These are phyloP conservation scores for Torrubiella hemipterigena DNA, from an alignment of 2,329 filamentous ascomycete genomes.

Conservation along the genomic window DNA sequence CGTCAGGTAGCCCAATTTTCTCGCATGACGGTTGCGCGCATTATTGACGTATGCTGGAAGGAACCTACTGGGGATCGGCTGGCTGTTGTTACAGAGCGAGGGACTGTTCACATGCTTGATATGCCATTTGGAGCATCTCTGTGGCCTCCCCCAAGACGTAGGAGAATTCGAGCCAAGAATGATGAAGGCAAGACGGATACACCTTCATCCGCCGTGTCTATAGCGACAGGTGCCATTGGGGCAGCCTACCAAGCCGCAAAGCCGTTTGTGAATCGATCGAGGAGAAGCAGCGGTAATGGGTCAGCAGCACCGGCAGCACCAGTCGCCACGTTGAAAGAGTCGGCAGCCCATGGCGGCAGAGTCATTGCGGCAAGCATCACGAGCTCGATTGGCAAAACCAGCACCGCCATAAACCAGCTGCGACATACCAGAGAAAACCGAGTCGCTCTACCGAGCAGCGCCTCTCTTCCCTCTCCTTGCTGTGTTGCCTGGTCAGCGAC, in stretches of 20 bases:
- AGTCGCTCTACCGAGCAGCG: conserved; percentile 50
- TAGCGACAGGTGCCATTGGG: conserved; percentile 58
- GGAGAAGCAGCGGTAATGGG: conserved; percentile 34
- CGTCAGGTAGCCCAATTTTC: conserved; percentile 82
- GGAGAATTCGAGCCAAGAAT: conserved; percentile 29
- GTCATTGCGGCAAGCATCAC: conserved; percentile 63
- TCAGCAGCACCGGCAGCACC: conserved; percentile 20
- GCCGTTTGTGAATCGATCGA: conserved; percentile 42
- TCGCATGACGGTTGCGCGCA: conserved; percentile 80
- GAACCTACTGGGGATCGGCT: conserved; percentile 69
- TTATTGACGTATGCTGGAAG: conserved; percentile 85
- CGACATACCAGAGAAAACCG: conserved; percentile 67
- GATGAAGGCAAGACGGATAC: conserved; percentile 35
- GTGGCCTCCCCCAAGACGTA: conserved; percentile 66
- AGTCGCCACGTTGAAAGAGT: conserved; percentile 38
- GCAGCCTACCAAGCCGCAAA: conserved; percentile 59
- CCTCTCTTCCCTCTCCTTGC: conserved; percentile 38
- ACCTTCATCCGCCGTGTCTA: conserved; percentile 46
- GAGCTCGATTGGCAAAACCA: conserved; percentile 63
- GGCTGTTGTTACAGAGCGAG: conserved; percentile 83
- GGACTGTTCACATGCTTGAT: conserved; percentile 89
- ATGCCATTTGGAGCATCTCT: conserved; percentile 72
- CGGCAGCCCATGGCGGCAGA: conserved; percentile 58
- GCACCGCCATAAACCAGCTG: conserved; percentile 55
- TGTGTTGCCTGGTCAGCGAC: conserved; percentile 57